Evolutionary conservation across 495 filamentous ascomycete genomes (phyloP).

Genomic region (Penicillium pancosmium): DNA sequence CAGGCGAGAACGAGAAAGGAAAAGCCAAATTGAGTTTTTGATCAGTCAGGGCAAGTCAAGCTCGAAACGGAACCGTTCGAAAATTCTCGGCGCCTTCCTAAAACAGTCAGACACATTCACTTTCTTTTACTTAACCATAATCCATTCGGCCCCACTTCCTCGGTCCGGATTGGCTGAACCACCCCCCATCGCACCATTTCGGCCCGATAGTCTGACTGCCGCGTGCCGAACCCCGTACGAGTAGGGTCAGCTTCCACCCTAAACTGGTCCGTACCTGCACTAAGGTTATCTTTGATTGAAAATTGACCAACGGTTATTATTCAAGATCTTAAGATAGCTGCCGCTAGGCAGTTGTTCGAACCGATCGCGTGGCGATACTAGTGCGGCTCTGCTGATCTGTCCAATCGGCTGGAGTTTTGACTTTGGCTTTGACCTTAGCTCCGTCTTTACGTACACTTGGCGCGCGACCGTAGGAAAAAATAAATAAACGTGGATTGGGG

Average conservation of each 20-base stretch:
- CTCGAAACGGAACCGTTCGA: not conserved
- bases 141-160: not conserved
- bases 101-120: not conserved
- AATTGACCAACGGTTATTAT: slow-evolving; percentile 5
- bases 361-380: slow-evolving; percentile 1
- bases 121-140: slow-evolving; percentile 1
- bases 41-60: not conserved
- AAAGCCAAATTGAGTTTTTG: not conserved
- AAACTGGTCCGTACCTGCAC: not conserved
- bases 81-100: slow-evolving; percentile 8
- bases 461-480: slow-evolving; percentile 1
- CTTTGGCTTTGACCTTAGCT: not conserved
- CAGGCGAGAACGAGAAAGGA: not conserved
- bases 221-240: slow-evolving; percentile 1
- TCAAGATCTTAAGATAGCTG: not conserved
- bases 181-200: not conserved
- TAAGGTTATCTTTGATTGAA: slow-evolving; percentile 4
- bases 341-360: not conserved
- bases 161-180: not conserved
- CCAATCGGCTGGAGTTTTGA: not conserved
- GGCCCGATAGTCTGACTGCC: slow-evolving; percentile 1
- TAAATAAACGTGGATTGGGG: not conserved
- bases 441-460: not conserved
- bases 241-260: no score
- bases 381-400: slow-evolving; percentile 1